Conservation (phyloP, 1,284 basidiomycete species). For the Tilletia caries region DNA sequence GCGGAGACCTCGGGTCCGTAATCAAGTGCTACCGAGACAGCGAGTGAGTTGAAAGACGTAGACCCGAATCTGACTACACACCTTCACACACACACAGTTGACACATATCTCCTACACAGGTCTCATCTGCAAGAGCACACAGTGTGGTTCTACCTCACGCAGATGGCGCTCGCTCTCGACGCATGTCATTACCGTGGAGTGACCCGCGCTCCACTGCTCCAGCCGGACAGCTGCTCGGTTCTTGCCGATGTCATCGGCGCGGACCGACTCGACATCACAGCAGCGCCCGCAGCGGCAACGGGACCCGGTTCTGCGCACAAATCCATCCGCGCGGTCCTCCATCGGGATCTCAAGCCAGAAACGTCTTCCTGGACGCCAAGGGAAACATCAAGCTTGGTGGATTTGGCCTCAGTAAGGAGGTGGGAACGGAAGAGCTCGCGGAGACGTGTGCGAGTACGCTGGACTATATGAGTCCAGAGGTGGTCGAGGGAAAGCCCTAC, state of each 20-base stretch:
- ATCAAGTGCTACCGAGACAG: constrained; percentile 74
- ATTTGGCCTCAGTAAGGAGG: constrained; percentile 89
- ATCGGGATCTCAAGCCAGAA: constrained; percentile 96
- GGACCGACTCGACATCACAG: no score
- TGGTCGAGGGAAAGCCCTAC: constrained; percentile 92
- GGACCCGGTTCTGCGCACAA: background rate
- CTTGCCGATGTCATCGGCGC: background rate
- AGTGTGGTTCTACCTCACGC: constrained; percentile 91
- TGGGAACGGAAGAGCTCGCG: constrained; percentile 74
- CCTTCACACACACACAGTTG: background rate
- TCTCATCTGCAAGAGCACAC: constrained; percentile 73
- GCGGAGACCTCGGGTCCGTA: constrained; percentile 81
- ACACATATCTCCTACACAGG: background rate
- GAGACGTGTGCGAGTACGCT: constrained; percentile 97
- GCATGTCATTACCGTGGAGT: constrained; percentile 69
- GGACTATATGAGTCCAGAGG: constrained; percentile 97
- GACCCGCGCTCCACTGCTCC: background rate
- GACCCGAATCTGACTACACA: no score
- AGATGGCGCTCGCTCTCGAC: constrained; percentile 82
- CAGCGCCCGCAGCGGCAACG: background rate
- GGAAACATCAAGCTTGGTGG: constrained; percentile 87
- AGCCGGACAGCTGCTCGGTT: background rate
- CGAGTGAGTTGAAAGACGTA: constrained; percentile 30
- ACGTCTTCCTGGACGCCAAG: constrained; percentile 79
- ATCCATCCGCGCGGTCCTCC: constrained; percentile 61